A percentile compares a stretch with the other conserved stretches of the same genome.
phyloP scores from a whole-genome alignment of 768 basidiomycete species.

The Mycena floridula region DNA sequence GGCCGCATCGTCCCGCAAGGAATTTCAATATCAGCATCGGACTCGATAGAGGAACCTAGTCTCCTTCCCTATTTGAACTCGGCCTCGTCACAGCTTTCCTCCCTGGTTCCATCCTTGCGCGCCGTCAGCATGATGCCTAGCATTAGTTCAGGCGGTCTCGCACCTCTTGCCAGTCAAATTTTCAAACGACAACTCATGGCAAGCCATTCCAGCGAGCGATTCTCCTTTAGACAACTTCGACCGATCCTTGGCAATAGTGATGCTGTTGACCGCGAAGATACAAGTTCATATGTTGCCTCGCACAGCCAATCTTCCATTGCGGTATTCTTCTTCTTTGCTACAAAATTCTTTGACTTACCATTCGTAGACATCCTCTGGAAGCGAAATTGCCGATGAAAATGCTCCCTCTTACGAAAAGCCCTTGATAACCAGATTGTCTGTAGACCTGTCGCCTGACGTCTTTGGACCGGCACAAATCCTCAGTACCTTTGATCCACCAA shows the following conservation, averaged over 20 bases:
- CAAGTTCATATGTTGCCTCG: background rate
- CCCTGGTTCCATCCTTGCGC: too few species aligned
- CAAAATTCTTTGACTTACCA: background rate
- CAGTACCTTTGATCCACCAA: background rate
- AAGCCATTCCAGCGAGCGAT: conserved; percentile 11
- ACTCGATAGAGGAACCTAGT: background rate
- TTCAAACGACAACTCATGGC: conserved; percentile 12
- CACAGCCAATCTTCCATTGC: background rate
- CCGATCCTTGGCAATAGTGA: background rate
- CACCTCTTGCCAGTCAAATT: conserved; percentile 9
- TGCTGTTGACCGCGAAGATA: background rate
- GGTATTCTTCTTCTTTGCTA: background rate
- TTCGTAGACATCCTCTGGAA: background rate
- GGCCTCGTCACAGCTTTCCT: background rate
- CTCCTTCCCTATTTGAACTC: background rate
- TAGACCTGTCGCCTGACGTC: background rate
- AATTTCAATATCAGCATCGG: background rate
- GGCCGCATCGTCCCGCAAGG: conserved; percentile 4
- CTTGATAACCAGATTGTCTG: background rate
- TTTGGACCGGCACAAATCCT: background rate
- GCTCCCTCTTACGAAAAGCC: background rate
- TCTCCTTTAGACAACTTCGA: conserved; percentile 2
- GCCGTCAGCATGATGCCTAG: background rate
- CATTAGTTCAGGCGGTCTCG: conserved; percentile 1
- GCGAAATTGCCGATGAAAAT: background rate